phyloP scores from a whole-genome alignment of 352 stramenopile genomes.

The Phytophthora cactorum region DNA sequence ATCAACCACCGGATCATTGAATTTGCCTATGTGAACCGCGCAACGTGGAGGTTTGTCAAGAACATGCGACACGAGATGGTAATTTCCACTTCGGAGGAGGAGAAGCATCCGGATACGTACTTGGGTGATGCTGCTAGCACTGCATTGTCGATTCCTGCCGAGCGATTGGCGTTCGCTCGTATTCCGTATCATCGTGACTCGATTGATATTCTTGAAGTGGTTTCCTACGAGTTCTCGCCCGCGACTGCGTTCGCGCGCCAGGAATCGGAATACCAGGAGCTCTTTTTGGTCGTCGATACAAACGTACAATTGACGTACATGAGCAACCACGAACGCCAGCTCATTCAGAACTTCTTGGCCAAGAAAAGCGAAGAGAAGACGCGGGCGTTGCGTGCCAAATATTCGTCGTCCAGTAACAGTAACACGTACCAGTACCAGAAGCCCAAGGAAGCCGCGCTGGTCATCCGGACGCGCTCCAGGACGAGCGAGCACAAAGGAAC shows the following conservation, averaged over 20 bases:
- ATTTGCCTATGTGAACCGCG: slow-evolving; percentile 73
- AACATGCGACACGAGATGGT: slow-evolving; percentile 62
- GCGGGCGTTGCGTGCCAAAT: slow-evolving; percentile 50
- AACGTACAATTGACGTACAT: slow-evolving; percentile 47
- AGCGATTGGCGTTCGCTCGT: slow-evolving; percentile 62
- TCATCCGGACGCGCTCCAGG: slow-evolving; percentile 82
- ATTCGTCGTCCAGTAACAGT: slow-evolving; percentile 46
- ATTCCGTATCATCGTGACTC: slow-evolving; percentile 70
- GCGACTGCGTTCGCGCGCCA: slow-evolving; percentile 30
- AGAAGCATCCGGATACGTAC: slow-evolving; percentile 43
- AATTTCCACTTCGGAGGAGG: slow-evolving; percentile 43
- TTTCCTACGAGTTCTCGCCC: slow-evolving; percentile 51
- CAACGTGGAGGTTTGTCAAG: slow-evolving; percentile 69
- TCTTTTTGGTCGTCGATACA: slow-evolving; percentile 72
- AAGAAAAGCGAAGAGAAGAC: slow-evolving; percentile 71
- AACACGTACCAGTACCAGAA: slow-evolving; percentile 74
- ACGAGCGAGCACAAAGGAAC: slow-evolving; percentile 57
- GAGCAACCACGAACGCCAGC: slow-evolving; percentile 48
- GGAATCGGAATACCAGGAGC: slow-evolving; percentile 65
- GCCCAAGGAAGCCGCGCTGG: slow-evolving; percentile 76
- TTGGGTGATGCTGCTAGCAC: slow-evolving; percentile 43
- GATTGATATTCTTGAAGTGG: slow-evolving; percentile 78
- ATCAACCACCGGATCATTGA: slow-evolving; percentile 65
- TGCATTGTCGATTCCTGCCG: slow-evolving; percentile 53
- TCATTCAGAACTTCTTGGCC: slow-evolving; percentile 62